These are phyloP conservation scores for Mucor lusitanicus DNA, from an alignment of 371 early-diverging fungal species.

Conservation along the genomic window DNA sequence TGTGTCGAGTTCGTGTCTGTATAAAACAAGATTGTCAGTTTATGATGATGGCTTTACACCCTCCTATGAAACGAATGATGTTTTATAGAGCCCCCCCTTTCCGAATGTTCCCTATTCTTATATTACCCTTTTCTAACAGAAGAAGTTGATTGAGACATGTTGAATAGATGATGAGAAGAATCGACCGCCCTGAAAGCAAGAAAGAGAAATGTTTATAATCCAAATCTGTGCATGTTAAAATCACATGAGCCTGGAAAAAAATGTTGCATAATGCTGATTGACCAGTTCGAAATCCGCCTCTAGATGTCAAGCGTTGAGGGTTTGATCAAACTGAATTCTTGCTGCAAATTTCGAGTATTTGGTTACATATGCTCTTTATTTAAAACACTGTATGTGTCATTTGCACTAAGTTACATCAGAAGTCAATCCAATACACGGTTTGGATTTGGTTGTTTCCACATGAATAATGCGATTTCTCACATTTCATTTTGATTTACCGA, in stretches of 20 bases:
- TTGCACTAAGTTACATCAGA: not conserved
- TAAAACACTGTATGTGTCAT: not conserved
- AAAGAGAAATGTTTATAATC: not conserved
- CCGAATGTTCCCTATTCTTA: not conserved
- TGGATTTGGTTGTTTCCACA: not conserved
- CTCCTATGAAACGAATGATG: not conserved
- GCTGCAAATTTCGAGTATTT: not conserved
- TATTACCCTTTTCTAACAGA: slow-evolving; percentile 33
- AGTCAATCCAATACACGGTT: too few relatives aligned
- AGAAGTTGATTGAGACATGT: slow-evolving; percentile 30
- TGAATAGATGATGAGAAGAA: slow-evolving; percentile 1
- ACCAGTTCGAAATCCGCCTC: not conserved
- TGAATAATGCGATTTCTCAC: not conserved
- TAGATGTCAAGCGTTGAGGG: not conserved
- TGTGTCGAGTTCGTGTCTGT: slow-evolving; percentile 66
- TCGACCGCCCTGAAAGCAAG: not conserved
- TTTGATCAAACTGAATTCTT: not conserved
- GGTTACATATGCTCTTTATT: not conserved
- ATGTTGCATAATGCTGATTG: not conserved
- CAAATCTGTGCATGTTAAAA: not conserved
- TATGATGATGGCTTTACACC: not conserved
- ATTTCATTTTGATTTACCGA: not conserved
- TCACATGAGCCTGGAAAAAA: slow-evolving; percentile 10
- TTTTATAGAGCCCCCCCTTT: not conserved
- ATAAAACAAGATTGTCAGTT: not conserved